Percentiles rank a stretch among this genome's conserved stretches.
Evolutionary conservation across 106 monocot species (phyloP).

Genomic region (Allium fistulosum): DNA sequence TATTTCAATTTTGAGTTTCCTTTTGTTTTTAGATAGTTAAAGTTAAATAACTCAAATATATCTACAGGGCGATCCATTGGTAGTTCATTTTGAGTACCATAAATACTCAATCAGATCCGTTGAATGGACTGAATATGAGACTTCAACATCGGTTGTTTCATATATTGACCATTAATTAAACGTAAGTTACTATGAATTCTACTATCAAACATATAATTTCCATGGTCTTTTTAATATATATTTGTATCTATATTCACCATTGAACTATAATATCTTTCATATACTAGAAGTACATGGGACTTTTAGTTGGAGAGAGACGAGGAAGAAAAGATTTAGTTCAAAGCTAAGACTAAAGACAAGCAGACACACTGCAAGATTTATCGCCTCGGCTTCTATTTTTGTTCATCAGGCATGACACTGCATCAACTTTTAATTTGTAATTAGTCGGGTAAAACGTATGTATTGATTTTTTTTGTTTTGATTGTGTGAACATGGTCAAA

Average conservation of each 20-base stretch:
- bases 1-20: too few relatives aligned
- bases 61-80: constrained; percentile 62
- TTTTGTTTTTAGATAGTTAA: too few relatives aligned
- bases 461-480: neutral
- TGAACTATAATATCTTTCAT: neutral
- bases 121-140: constrained; percentile 93
- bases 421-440: neutral
- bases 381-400: constrained; percentile 88
- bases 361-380: constrained; percentile 68
- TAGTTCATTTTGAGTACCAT: constrained; percentile 92
- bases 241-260: neutral
- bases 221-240: too few relatives aligned
- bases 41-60: neutral
- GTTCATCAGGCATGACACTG: constrained; percentile 69
- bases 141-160: constrained; percentile 81
- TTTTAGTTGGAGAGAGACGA: constrained; percentile 78
- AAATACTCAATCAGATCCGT: constrained; percentile 85
- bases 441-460: too few relatives aligned
- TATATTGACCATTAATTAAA: constrained; percentile 80
- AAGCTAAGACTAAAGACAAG: constrained; percentile 77
- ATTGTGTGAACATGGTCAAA: constrained; percentile 56
- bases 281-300: constrained; percentile 61
- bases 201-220: too few relatives aligned
- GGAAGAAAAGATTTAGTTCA: constrained; percentile 94
- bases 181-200: constrained; percentile 31